Evolutionary conservation across 441 rosid genomes (phyloP).

Genomic region (Jatropha podagrica): DNA sequence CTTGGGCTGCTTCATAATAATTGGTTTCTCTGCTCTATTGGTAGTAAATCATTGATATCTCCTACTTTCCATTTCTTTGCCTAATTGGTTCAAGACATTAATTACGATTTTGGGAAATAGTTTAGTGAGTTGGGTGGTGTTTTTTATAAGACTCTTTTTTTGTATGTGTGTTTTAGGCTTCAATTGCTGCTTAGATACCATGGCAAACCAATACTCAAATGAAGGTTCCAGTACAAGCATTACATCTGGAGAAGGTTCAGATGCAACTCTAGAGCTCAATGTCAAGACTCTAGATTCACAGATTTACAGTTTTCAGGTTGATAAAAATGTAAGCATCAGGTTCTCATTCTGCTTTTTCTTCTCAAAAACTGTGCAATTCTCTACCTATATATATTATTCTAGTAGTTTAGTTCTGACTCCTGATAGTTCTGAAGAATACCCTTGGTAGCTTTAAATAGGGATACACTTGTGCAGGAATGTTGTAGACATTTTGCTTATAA

Average conservation of each 20-base stretch:
- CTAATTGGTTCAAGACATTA: background rate
- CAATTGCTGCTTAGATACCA: slow-evolving; percentile 31
- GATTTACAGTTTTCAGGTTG: slow-evolving; percentile 57
- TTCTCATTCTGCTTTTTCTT: slow-evolving; percentile 1
- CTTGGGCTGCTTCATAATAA: background rate
- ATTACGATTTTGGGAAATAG: background rate
- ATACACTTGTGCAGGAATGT: background rate
- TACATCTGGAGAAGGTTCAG: slow-evolving; percentile 47
- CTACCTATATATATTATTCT: background rate
- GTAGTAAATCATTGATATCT: background rate
- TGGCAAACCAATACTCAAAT: slow-evolving; percentile 60
- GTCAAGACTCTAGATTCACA: slow-evolving; percentile 88
- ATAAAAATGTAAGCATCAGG: slow-evolving; percentile 64
- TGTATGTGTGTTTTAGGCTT: slow-evolving; percentile 11
- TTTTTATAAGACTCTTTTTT: background rate
- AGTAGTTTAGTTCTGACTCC: background rate
- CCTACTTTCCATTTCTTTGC: too few relatives aligned
- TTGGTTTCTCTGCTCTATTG: background rate
- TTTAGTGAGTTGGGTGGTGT: background rate
- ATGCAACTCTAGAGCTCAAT: slow-evolving; percentile 65
- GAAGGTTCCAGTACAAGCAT: slow-evolving; percentile 58
- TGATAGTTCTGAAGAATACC: background rate
- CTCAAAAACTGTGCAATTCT: background rate
- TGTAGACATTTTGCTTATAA: background rate
- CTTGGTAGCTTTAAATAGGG: background rate